phyloP scores from a whole-genome alignment of 1,139 yeast species.

The Lodderomyces metapsilosis region DNA sequence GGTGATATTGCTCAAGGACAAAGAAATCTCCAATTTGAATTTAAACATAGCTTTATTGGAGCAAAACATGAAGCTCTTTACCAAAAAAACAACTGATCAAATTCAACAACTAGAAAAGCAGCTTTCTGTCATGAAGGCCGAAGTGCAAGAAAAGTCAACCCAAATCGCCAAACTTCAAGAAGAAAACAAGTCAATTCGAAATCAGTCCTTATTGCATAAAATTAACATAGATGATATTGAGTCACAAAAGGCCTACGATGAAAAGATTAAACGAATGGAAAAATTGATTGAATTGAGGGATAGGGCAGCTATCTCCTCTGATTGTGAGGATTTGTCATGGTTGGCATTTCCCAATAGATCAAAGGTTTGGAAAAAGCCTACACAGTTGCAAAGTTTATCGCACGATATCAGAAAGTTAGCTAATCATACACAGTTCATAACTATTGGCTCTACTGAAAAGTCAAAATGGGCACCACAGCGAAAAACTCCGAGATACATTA shows the following conservation, averaged over 20 bases:
- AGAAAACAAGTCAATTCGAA: conserved; percentile 19
- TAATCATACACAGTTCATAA: conserved; percentile 11
- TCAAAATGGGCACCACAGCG: conserved; percentile 9
- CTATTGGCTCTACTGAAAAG: conserved; percentile 7
- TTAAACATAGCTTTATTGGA: conserved; percentile 44
- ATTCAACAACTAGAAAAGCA: conserved; percentile 18
- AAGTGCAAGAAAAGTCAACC: conserved; percentile 11
- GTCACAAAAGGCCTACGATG: conserved; percentile 34
- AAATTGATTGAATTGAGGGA: conserved; percentile 37
- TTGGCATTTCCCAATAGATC: conserved; percentile 10
- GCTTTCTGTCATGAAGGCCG: conserved; percentile 19
- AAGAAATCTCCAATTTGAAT: conserved; percentile 32
- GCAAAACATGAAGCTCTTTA: conserved; percentile 35
- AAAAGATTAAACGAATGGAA: conserved; percentile 31
- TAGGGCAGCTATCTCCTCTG: conserved; percentile 15
- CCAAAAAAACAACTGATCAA: conserved; percentile 23
- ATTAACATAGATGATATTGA: conserved; percentile 16
- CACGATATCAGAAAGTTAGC: conserved; percentile 18
- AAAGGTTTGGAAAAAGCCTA: conserved; percentile 6
- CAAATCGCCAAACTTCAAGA: conserved; percentile 15
- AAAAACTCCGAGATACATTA: conserved; percentile 20
- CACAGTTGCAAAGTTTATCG: conserved; percentile 14
- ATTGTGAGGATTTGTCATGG: conserved; percentile 19
- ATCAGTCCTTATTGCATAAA: conserved; percentile 11
- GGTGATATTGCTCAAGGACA: conserved; percentile 22